Conservation (phyloP, 345 rosid genomes). For the Melaleuca quinquenervia region DNA sequence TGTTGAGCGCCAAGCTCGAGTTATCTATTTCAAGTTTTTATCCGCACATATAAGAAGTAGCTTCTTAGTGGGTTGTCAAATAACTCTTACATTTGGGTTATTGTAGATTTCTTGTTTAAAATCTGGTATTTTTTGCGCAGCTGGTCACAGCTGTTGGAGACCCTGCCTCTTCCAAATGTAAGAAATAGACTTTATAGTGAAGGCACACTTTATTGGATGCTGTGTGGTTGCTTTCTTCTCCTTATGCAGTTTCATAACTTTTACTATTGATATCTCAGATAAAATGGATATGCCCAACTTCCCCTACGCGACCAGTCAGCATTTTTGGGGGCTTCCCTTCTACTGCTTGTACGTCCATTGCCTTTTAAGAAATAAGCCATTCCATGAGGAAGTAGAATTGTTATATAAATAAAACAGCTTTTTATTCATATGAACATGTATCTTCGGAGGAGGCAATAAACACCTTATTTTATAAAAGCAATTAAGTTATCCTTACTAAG, state of each 20-base stretch:
- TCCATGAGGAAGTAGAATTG: not conserved
- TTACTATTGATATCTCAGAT: conserved; percentile 35
- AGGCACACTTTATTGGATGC: not conserved
- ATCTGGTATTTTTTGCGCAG: conserved; percentile 46
- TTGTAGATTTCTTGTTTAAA: conserved; percentile 3
- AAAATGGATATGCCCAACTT: conserved; percentile 99
- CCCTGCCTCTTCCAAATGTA: conserved; percentile 92
- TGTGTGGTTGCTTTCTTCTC: not conserved
- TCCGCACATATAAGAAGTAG: not conserved
- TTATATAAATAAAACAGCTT: not conserved
- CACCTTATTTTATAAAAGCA: not conserved
- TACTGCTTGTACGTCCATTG: conserved; percentile 75
- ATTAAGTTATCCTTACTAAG: not conserved
- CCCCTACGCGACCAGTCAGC: conserved; percentile 81
- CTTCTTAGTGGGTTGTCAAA: not conserved
- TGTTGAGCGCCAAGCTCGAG: not conserved
- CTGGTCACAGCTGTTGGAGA: conserved; percentile 97
- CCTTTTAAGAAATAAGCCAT: not conserved
- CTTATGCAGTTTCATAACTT: not conserved
- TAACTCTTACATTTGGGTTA: not conserved
- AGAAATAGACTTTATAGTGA: conserved; percentile 7
- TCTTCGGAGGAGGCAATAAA: not conserved
- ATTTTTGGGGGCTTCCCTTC: conserved; percentile 96
- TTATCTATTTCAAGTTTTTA: not conserved
- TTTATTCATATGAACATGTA: not conserved